Conservation (phyloP, 2,329 filamentous ascomycete species). For the Podosphaera xanthii region DNA sequence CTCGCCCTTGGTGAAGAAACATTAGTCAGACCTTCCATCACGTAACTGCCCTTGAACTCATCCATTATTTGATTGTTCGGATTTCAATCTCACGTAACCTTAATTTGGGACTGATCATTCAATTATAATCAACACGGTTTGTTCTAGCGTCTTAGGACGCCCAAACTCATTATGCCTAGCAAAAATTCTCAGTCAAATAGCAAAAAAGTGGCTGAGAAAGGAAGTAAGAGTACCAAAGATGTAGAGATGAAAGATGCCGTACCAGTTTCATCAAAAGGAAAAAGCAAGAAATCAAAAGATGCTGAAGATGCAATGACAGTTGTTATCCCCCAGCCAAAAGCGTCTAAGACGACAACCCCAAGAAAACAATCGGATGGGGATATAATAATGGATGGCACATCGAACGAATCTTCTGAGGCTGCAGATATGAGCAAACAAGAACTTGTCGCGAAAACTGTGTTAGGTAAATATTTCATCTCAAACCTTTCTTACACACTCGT, state of each 20-base stretch:
- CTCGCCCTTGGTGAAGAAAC: neutral
- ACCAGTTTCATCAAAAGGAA: slow-evolving; percentile 32
- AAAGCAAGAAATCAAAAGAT: slow-evolving; percentile 45
- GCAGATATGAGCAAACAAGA: slow-evolving; percentile 31
- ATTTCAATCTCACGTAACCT: neutral
- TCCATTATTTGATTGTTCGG: neutral
- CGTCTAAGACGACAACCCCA: slow-evolving; percentile 31
- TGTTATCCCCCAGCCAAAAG: slow-evolving; percentile 52
- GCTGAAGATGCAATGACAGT: slow-evolving; percentile 63
- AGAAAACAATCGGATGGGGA: slow-evolving; percentile 43
- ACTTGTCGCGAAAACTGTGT: slow-evolving; percentile 33
- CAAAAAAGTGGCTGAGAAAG: slow-evolving; percentile 46
- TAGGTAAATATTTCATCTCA: slow-evolving; percentile 24
- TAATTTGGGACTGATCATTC: neutral
- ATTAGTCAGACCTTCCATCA: neutral
- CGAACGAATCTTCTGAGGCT: slow-evolving; percentile 10
- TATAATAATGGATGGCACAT: slow-evolving; percentile 41
- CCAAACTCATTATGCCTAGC: slow-evolving; percentile 33
- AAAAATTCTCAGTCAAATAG: slow-evolving; percentile 46
- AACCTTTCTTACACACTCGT: neutral
- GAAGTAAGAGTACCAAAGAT: slow-evolving; percentile 40
- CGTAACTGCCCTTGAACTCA: neutral
- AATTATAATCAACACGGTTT: neutral
- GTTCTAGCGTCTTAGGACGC: neutral
- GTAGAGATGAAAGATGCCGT: slow-evolving; percentile 47